Base-by-base conservation (phyloP, 768 basidiomycete genomes). In the Cystobasidium tubakii region DNA sequence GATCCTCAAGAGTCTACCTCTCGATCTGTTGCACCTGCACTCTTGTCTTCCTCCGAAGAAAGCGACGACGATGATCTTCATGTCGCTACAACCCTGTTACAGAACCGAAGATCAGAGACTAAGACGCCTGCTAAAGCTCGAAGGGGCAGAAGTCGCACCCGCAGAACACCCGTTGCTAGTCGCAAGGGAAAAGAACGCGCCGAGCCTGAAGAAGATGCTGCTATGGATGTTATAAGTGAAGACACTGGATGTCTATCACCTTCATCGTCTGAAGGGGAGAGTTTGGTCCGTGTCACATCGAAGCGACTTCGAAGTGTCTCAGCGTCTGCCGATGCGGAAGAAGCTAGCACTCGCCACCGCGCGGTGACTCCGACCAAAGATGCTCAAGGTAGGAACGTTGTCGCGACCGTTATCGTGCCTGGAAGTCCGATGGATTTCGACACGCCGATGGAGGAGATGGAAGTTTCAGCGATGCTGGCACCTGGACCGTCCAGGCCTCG, bases 381-480 rank as follows among this genome's bases (percentile, higher is more conserved):
- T 31, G 21, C 9, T 60, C 25, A 27, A 29, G 57, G 57, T 27
- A 12, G 57, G 13, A 60, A 60, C 27, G 29, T 60, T 21, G 57
- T 60, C 15, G 29, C 57, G 33, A 60, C 57, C 13, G 27, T 60
- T 33, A 27, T 46, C 3, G 63, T 42, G 33, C 63, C 63, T 3
- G 63, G 43, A 23, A 65, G 63, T 65, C 43, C 63, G 12, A 29
- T 46, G 21, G 63, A 60, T 21, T 33, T 33, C 6, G 15, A 7
- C 23, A 65, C 63, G 31, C 63, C 63, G 2, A n/a, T 62, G 34
- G 69, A 71, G 34, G 54, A 71, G n/a, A 33, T 71, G 34, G 36
- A 71, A 42, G 69, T 71, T 9, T 23, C 29, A 36, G 53, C 69
- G 17, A 31, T 71, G 50, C 69, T 71, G 13, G 33, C 69, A 13